Evolutionary conservation across 2,329 filamentous ascomycete genomes (phyloP), one percentile per base, ranked within the genome.

Genomic region (Ceratocystis albifundus): DNA sequence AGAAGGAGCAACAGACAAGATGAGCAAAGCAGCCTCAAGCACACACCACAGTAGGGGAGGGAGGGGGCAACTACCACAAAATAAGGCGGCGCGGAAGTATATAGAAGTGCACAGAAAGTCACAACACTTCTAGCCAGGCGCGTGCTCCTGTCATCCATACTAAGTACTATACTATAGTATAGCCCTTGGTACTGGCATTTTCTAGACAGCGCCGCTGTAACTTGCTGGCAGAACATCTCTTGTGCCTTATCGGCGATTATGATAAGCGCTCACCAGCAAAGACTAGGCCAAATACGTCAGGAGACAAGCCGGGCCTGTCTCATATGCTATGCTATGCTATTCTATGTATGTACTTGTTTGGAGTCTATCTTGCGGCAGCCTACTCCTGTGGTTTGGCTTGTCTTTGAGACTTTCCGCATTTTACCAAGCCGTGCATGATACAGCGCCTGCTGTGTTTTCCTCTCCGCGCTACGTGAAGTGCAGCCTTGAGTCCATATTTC

Each of bases 1-100:
- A n/a, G 55, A 36, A 30, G 55, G 28, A 59, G 55, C 55, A 59
- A 59, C 55, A 32, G 28, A n/a, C 48, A n/a, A 25, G 48, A 53
- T 53, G 48, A 53, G 48, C 48, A 53, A 53, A 25, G 48, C 22
- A 53, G 48, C 17, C n/a, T 53, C 22, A 8, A 22, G 12, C 46
- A 22, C n/a, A 22, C 22, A 25, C 10, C 22, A 17, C 7, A 53
- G 12, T n/a, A n/a, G n/a, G n/a, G n/a, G n/a, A n/a, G n/a, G n/a
- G n/a, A 6, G n/a, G 17, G 22, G n/a, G 22, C 22, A 53, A 20
- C 48, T 22, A 53, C n/a, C 36, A 8, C 20, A 28, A 53, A n/a
- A 15, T 10, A 25, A 28, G 22, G 20, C 48, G 12, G 22, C 17
- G 3, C 46, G 17, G 48, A 50, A 50, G 4, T 10, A 50, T 8